Evolutionary conservation across 2,329 filamentous ascomycete species (phyloP).

Genomic region (Lasiodiplodia theobromae): DNA sequence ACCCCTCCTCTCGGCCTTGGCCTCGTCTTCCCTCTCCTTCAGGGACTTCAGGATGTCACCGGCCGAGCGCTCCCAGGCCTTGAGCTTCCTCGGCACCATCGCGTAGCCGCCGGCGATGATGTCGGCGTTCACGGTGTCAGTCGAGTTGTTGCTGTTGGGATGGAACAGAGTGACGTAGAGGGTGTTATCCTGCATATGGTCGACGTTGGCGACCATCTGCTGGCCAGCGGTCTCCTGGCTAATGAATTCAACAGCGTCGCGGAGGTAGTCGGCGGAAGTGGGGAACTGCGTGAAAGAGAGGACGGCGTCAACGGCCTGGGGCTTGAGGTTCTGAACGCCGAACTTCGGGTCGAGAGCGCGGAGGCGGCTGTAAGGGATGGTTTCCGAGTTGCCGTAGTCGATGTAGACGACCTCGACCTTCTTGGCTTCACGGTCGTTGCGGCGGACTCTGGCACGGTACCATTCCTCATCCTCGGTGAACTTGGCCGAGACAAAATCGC

Average conservation of each 20-base stretch:
- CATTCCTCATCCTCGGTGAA: slow-evolving; percentile 90
- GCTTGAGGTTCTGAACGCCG: slow-evolving; percentile 73
- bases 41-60: slow-evolving; percentile 75
- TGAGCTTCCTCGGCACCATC: slow-evolving; percentile 91
- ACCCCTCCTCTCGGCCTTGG: slow-evolving; percentile 80
- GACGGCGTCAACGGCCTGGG: slow-evolving; percentile 86
- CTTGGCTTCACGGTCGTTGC: slow-evolving; percentile 88
- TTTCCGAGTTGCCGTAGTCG: slow-evolving; percentile 95
- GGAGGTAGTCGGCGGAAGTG: slow-evolving; percentile 79
- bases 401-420: slow-evolving; percentile 91
- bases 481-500: slow-evolving; percentile 88
- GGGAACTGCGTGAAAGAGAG: slow-evolving; percentile 92
- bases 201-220: slow-evolving; percentile 87
- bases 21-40: slow-evolving; percentile 75
- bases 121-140: slow-evolving; percentile 88
- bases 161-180: slow-evolving; percentile 91
- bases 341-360: slow-evolving; percentile 87
- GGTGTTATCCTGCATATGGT: slow-evolving; percentile 81
- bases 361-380: slow-evolving; percentile 82
- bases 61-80: slow-evolving; percentile 85
- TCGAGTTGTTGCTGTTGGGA: slow-evolving; percentile 66
- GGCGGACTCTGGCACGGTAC: slow-evolving; percentile 90
- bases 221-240: slow-evolving; percentile 76
- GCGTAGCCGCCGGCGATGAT: slow-evolving; percentile 83
- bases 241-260: slow-evolving; percentile 79